Evolutionary conservation across 345 rosid species (phyloP).

Genomic region (Eucalyptus victrix): DNA sequence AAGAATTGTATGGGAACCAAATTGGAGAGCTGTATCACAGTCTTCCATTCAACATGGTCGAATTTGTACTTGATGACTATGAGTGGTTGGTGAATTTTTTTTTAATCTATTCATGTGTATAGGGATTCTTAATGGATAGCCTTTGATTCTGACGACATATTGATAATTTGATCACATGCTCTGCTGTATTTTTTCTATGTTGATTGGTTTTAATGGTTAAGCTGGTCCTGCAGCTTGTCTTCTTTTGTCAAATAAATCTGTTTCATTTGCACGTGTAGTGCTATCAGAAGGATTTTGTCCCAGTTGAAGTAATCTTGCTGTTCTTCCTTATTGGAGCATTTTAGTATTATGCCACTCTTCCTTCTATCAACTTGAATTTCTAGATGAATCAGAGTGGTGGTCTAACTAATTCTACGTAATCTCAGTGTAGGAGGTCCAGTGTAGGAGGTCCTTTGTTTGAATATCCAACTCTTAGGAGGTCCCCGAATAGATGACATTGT

Average conservation of each 20-base stretch:
- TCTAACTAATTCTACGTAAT: background rate
- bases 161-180: background rate
- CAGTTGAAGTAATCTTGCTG: background rate
- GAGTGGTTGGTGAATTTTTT: slow-evolving; percentile 49
- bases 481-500: background rate
- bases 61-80: slow-evolving; percentile 62
- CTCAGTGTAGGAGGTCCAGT: background rate
- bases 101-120: background rate
- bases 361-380: background rate
- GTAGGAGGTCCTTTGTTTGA: background rate
- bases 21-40: slow-evolving; percentile 84
- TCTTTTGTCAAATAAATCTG: background rate
- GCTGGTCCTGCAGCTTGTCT: background rate
- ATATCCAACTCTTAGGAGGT: background rate
- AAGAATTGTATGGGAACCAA: slow-evolving; percentile 91
- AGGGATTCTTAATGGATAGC: background rate
- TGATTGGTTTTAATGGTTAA: background rate
- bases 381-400: background rate
- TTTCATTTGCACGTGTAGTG: background rate
- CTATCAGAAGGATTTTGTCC: background rate
- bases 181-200: background rate
- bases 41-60: slow-evolving; percentile 90
- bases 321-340: background rate
- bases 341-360: background rate
- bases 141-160: background rate